phyloP scores from a whole-genome alignment of 495 filamentous ascomycete species.

The Thermothielavioides terrestris region DNA sequence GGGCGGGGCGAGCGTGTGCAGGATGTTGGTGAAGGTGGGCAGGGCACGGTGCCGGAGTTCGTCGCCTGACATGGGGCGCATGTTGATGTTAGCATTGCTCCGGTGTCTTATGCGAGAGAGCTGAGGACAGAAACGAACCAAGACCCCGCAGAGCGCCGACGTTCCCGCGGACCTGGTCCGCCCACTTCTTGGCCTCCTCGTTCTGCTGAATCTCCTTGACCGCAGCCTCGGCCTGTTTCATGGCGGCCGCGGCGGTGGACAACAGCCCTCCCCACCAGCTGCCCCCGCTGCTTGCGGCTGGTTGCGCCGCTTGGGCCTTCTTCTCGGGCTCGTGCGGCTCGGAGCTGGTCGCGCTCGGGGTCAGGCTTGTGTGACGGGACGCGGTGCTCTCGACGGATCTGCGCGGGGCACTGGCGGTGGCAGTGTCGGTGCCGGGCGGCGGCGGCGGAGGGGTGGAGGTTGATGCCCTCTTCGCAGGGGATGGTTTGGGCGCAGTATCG shows the following conservation, averaged over 20 bases:
- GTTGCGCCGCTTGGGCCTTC: constrained; percentile 30
- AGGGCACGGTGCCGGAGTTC: constrained; percentile 83
- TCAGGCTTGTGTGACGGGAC: constrained; percentile 53
- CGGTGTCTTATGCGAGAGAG: constrained; percentile 1
- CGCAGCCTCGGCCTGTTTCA: constrained; percentile 88
- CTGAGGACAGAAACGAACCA: constrained; percentile 41
- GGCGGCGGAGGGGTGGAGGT: constrained; percentile 49
- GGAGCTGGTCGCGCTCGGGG: constrained; percentile 42
- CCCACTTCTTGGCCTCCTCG: constrained; percentile 94
- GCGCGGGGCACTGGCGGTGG: constrained; percentile 44
- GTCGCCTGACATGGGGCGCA: constrained; percentile 51
- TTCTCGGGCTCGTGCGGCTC: constrained; percentile 47
- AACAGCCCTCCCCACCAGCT: constrained; percentile 92
- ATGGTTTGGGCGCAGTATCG: constrained; percentile 44
- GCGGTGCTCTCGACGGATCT: constrained; percentile 68
- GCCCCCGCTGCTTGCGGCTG: constrained; percentile 43
- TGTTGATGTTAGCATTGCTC: constrained; percentile 15
- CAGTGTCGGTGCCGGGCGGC: too few species aligned
- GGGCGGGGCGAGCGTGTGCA: constrained; percentile 89
- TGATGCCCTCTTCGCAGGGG: constrained; percentile 50
- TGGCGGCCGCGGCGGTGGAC: constrained; percentile 64
- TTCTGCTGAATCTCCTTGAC: constrained; percentile 94
- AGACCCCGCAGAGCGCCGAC: constrained; percentile 72
- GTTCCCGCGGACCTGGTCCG: constrained; percentile 87
- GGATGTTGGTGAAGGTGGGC: constrained; percentile 88